Evolutionary conservation across 2,329 filamentous ascomycete genomes (phyloP), one percentile per base, ranked within the genome.

Genomic region (Claviceps fusiformis): DNA sequence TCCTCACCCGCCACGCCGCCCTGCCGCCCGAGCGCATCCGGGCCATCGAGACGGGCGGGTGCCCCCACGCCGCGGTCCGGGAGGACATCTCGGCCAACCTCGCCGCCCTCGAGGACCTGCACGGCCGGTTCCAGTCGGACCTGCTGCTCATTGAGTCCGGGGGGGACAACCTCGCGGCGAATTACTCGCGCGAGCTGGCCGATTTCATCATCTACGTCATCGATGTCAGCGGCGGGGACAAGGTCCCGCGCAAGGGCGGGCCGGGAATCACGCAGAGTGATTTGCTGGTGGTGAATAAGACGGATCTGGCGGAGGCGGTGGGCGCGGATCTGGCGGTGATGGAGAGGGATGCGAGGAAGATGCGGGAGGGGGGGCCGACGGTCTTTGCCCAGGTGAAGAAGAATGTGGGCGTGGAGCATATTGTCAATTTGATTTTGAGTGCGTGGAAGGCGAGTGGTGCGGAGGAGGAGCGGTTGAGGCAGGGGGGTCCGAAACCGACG

Each of bases 121-220:
- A 97, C 71, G 76, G 77, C 55, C 81, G 86, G 60, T 95, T 95
- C 76, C 70, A 74, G 73, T 69, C 90, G 0, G 89, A 97, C 66
- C 70, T 98, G 27, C 79, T 98, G 29, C 82, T 98, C 46, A 98
- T 98, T 67, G 93, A 98, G 73, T 90, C 84, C 19, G 93, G 93
- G 48, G 93, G 93, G 56, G 93, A 98, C 70, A 98, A 98, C 69
- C 80, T 98, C 1, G 93, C 93, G 0, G 93, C 93, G 4, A 98
- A 98, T 75, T 98, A 98, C 78, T 88, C 82, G 55, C 80, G 93
- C 56, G 93, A 98, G 72, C 76, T 98, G 61, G 93, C 93, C 1
- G 93, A 98, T 70, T 98, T 87, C 69, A 98, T 98, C 71, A 86
- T 98, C 72, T 98, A 98, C 69, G 93, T 98, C 35, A 97, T 98